These are phyloP conservation scores for Pugionium cornutum DNA, from an alignment of 345 rosid species.

Conservation along the genomic window DNA sequence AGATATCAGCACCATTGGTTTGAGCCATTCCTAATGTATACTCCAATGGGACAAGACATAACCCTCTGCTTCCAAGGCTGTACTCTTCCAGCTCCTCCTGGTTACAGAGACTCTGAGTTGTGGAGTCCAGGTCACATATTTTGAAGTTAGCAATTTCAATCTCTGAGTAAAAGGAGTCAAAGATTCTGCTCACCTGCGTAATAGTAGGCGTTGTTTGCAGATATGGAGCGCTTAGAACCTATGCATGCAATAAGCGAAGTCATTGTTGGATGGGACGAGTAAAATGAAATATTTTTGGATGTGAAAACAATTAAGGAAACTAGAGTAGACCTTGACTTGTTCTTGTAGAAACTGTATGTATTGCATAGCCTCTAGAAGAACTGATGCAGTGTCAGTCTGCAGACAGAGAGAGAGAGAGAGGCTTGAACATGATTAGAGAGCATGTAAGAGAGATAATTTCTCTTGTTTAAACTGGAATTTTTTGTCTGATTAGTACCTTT, in stretches of 20 bases:
- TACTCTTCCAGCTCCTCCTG: conserved; percentile 56
- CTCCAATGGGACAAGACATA: conserved; percentile 80
- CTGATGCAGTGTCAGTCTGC: conserved; percentile 98
- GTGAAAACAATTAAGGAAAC: neutral
- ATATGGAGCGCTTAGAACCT: conserved; percentile 98
- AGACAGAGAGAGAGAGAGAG: neutral
- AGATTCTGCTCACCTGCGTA: conserved; percentile 53
- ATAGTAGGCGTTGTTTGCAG: conserved; percentile 54
- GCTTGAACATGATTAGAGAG: conserved; percentile 21
- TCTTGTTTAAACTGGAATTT: neutral
- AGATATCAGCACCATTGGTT: conserved; percentile 94
- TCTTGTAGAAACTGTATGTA: conserved; percentile 95
- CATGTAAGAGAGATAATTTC: neutral
- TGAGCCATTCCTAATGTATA: conserved; percentile 70
- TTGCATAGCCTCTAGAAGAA: conserved; percentile 80
- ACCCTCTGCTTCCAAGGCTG: conserved; percentile 69
- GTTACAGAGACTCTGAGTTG: conserved; percentile 12
- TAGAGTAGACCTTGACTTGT: conserved; percentile 76
- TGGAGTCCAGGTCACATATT: neutral
- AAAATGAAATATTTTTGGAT: conserved; percentile 20
- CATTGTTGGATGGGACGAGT: conserved; percentile 19
- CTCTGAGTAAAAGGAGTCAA: neutral
- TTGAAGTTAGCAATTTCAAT: neutral
- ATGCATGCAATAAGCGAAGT: neutral
- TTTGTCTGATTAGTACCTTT: conserved; percentile 57